Conservation (phyloP, 2,329 filamentous ascomycete species). For the Akanthomyces muscarius region DNA sequence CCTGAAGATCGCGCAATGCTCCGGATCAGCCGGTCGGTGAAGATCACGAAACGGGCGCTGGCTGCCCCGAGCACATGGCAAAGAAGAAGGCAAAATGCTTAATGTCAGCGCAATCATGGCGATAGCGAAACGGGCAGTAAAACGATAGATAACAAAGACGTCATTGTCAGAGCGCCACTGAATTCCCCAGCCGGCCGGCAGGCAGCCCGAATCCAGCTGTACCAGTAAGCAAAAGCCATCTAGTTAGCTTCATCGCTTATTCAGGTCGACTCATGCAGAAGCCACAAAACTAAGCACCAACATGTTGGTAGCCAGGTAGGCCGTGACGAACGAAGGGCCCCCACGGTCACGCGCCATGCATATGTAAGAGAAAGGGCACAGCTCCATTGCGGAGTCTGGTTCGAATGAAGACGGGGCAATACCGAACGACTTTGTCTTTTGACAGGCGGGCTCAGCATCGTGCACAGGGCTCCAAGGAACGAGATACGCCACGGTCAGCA, state of each 20-base stretch:
- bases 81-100: neutral
- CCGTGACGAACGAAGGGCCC: neutral
- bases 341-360: neutral
- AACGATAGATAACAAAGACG: neutral
- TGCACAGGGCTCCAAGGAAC: neutral
- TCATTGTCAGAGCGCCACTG: neutral
- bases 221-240: too few species aligned
- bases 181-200: neutral
- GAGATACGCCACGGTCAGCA: neutral
- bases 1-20: conserved; percentile 12
- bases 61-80: neutral
- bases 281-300: neutral
- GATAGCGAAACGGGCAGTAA: neutral
- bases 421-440: neutral
- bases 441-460: neutral
- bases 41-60: neutral
- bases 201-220: neutral
- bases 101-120: neutral
- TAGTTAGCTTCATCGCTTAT: neutral
- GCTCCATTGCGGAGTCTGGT: neutral
- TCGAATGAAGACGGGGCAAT: neutral
- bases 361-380: too few species aligned
- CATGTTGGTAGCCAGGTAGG: neutral
- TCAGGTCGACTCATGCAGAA: neutral
- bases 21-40: conserved; percentile 6